A percentile compares a stretch with the other conserved stretches of the same genome.
phyloP scores from a whole-genome alignment of 352 stramenopile genomes.

The Elongisporangium senticosum region DNA sequence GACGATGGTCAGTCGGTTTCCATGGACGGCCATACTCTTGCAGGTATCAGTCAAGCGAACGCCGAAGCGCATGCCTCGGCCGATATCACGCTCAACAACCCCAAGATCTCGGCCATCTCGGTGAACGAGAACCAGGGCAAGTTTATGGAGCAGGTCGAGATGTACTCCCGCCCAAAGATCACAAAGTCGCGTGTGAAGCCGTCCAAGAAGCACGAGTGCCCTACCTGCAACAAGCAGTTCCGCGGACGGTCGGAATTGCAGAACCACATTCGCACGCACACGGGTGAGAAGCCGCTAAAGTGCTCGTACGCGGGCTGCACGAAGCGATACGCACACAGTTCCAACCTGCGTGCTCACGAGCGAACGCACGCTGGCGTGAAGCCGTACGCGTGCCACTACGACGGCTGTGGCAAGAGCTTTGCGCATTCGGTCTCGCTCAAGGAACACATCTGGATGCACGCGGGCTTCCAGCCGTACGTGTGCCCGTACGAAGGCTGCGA shows the following conservation, averaged over 20 bases:
- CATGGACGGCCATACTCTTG: constrained; percentile 16
- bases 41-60: constrained; percentile 14
- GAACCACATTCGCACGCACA: constrained; percentile 89
- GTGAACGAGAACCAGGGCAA: constrained; percentile 78
- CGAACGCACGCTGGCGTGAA: constrained; percentile 88
- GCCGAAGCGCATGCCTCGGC: constrained; percentile 21
- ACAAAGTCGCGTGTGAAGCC: constrained; percentile 85
- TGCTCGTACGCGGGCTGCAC: constrained; percentile 82
- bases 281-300: constrained; percentile 86
- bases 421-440: constrained; percentile 88
- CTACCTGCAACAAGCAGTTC: constrained; percentile 83
- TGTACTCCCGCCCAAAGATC: constrained; percentile 86
- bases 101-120: constrained; percentile 68
- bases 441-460: constrained; percentile 91
- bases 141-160: constrained; percentile 85
- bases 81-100: constrained; percentile 43
- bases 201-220: constrained; percentile 83
- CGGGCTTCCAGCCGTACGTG: constrained; percentile 86
- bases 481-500: constrained; percentile 87
- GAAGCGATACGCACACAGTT: constrained; percentile 88
- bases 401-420: constrained; percentile 87
- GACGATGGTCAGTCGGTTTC: constrained; percentile 9
- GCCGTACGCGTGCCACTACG: constrained; percentile 88
- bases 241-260: constrained; percentile 77
- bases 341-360: constrained; percentile 88